phyloP scores from a whole-genome alignment of 805 yeast species.

The Dipodascus albidus region DNA sequence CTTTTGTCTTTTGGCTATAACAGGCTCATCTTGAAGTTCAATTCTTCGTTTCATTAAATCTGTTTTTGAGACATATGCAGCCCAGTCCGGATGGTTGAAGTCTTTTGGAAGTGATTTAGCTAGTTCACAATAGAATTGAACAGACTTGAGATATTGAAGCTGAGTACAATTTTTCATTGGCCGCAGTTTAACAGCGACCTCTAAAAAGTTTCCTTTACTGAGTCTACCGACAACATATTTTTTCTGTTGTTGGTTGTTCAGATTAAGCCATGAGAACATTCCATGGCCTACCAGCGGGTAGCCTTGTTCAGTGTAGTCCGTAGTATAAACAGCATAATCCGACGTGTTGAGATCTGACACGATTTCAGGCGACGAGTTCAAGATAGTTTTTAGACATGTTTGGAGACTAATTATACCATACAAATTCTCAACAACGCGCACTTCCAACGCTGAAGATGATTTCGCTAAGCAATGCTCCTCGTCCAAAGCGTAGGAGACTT shows the following conservation, averaged over 20 bases:
- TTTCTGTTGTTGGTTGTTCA: background rate
- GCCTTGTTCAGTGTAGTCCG: conserved; percentile 28
- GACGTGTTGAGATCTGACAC: conserved; percentile 15
- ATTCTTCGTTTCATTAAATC: background rate
- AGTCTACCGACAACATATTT: background rate
- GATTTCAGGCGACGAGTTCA: conserved; percentile 27
- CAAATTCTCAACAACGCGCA: conserved; percentile 17
- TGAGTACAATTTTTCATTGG: background rate
- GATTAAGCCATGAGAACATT: conserved; percentile 12
- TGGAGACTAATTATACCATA: conserved; percentile 24
- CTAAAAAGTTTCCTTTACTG: background rate
- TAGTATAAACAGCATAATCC: conserved; percentile 30
- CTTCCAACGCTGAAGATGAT: conserved; percentile 13
- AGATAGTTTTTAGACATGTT: conserved; percentile 24
- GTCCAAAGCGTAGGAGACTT: conserved; percentile 28
- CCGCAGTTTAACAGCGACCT: background rate
- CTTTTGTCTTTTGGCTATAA: background rate
- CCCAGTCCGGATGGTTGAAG: background rate
- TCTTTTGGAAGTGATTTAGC: background rate
- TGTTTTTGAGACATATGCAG: background rate
- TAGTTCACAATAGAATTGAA: background rate
- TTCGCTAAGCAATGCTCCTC: conserved; percentile 23
- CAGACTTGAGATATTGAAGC: background rate
- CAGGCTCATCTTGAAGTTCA: background rate
- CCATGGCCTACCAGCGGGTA: conserved; percentile 32